Conservation (phyloP, 2,329 filamentous ascomycete species). For the Emericellopsis atlantica region DNA sequence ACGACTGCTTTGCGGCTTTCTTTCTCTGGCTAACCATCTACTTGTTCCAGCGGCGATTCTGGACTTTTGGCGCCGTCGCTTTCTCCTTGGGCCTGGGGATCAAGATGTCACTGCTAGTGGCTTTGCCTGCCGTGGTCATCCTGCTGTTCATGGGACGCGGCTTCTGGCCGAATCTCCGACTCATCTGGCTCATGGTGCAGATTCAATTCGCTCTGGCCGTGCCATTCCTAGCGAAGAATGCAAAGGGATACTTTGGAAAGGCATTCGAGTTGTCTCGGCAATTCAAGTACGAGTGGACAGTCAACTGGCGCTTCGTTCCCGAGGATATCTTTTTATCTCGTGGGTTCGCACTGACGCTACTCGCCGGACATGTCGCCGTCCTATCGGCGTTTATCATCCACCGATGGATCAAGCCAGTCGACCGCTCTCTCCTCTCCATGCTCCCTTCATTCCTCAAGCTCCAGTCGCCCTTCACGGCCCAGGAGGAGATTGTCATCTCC, state of each 20-base stretch:
- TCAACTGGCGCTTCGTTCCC: slow-evolving; percentile 95
- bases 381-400: slow-evolving; percentile 52
- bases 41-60: slow-evolving; percentile 60
- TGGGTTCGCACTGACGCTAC: slow-evolving; percentile 53
- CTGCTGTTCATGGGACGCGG: slow-evolving; percentile 66
- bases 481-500: slow-evolving; percentile 44
- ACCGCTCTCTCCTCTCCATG: slow-evolving; percentile 43
- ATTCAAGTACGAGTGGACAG: slow-evolving; percentile 96
- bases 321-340: slow-evolving; percentile 65
- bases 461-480: slow-evolving; percentile 29
- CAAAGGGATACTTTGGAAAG: slow-evolving; percentile 60
- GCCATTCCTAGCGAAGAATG: slow-evolving; percentile 58
- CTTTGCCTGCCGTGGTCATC: slow-evolving; percentile 67
- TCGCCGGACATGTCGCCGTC: slow-evolving; percentile 52
- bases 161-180: slow-evolving; percentile 48
- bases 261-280: slow-evolving; percentile 86
- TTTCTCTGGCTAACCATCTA: slow-evolving; percentile 76
- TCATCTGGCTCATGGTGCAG: slow-evolving; percentile 61
- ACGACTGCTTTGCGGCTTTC: slow-evolving; percentile 80
- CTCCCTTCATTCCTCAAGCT: slow-evolving; percentile 26
- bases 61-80: slow-evolving; percentile 58
- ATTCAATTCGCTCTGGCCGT: slow-evolving; percentile 56
- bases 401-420: slow-evolving; percentile 54
- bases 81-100: slow-evolving; percentile 77
- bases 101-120: slow-evolving; percentile 86